phyloP scores from a whole-genome alignment of 176 grass and related monocot genomes.

The Phoenix dactylifera region DNA sequence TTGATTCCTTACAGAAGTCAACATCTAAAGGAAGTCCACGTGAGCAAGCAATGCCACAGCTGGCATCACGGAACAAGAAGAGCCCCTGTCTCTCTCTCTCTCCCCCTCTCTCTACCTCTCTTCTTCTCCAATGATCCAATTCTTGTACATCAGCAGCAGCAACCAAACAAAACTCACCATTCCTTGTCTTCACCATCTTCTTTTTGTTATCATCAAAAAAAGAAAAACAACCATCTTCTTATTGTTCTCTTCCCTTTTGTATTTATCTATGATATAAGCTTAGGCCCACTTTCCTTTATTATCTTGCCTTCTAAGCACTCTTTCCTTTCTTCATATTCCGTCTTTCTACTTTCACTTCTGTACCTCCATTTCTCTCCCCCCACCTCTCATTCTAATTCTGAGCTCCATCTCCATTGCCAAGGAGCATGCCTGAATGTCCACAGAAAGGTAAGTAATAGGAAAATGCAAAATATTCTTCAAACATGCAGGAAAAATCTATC shows the following conservation, averaged over 20 bases:
- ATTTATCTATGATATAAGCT: slow-evolving; percentile 39
- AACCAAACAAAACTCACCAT: slow-evolving; percentile 32
- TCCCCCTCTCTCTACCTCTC: slow-evolving; percentile 7
- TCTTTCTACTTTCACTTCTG: slow-evolving; percentile 29
- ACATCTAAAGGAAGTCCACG: slow-evolving; percentile 15
- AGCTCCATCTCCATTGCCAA: slow-evolving; percentile 8
- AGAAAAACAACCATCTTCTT: not conserved
- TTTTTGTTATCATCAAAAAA: not conserved
- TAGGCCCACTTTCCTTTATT: slow-evolving; percentile 52
- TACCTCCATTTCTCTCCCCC: slow-evolving; percentile 19
- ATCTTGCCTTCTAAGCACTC: slow-evolving; percentile 91
- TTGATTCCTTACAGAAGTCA: slow-evolving; percentile 9
- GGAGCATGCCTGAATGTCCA: slow-evolving; percentile 92
- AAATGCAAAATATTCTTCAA: too few species aligned
- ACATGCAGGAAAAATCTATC: too few species aligned
- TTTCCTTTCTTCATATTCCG: slow-evolving; percentile 41
- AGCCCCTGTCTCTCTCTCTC: slow-evolving; percentile 3
- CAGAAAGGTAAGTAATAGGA: slow-evolving; percentile 43
- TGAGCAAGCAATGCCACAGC: slow-evolving; percentile 15
- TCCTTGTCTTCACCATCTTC: slow-evolving; percentile 15
- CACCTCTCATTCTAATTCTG: not conserved
- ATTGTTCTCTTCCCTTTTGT: slow-evolving; percentile 11
- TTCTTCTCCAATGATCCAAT: slow-evolving; percentile 17
- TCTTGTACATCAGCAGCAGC: slow-evolving; percentile 29
- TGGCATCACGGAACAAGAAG: slow-evolving; percentile 2